A percentile compares a stretch with the other conserved stretches of the same genome.
Conservation (phyloP, 371 early-diverging fungal species). For the Syncephalis plumigaleata region DNA sequence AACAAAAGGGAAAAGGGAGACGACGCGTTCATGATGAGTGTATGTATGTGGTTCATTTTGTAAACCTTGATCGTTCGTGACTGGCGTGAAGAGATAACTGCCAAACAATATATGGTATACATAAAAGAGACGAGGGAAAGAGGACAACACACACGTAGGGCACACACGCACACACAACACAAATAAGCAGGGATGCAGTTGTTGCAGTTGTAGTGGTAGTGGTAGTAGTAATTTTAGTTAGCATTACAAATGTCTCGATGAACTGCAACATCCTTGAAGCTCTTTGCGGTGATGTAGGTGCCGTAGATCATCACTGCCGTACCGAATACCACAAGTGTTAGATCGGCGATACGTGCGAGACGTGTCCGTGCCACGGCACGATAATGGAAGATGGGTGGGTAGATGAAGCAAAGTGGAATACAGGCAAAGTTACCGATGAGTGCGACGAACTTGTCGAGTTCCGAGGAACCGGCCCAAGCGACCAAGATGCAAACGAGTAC, state of each 20-base stretch:
- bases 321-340: constrained; percentile 53
- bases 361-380: constrained; percentile 15
- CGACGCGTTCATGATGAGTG: too few species aligned
- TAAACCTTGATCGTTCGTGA: too few species aligned
- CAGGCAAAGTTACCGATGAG: constrained; percentile 83
- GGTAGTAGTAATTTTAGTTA: too few species aligned
- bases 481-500: constrained; percentile 42
- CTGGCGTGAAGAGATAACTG: too few species aligned
- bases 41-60: too few species aligned
- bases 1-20: too few species aligned
- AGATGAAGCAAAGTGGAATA: constrained; percentile 44
- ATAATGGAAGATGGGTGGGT: constrained; percentile 54
- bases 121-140: too few species aligned
- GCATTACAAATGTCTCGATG: not conserved
- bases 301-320: constrained; percentile 51
- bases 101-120: too few species aligned
- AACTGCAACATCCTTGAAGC: constrained; percentile 11
- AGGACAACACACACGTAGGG: too few species aligned
- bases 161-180: too few species aligned
- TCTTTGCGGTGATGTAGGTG: constrained; percentile 49
- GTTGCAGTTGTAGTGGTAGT: too few species aligned
- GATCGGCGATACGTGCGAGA: constrained; percentile 21
- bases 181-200: too few species aligned
- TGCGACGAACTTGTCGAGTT: constrained; percentile 78
- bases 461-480: constrained; percentile 58